Evolutionary conservation across 495 filamentous ascomycete genomes (phyloP).

Genomic region (Hypoxylon cercidicola): DNA sequence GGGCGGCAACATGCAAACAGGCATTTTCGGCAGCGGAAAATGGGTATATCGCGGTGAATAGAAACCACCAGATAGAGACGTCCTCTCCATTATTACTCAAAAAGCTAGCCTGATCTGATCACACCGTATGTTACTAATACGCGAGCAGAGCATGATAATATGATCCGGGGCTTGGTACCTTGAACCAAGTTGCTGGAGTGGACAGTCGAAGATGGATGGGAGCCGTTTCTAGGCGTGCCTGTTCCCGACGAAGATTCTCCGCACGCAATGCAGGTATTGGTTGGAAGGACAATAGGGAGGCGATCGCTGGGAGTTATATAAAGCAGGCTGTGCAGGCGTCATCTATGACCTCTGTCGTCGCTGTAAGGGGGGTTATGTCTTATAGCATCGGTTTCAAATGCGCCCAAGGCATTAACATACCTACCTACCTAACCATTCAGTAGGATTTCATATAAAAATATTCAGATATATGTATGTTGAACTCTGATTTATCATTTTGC

Average conservation of each 20-base stretch:
- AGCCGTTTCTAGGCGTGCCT: constrained; percentile 48
- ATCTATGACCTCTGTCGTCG: not conserved
- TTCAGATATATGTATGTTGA: too few relatives aligned
- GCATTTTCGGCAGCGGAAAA: constrained; percentile 33
- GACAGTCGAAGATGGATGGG: constrained; percentile 48
- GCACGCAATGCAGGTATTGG: constrained; percentile 12
- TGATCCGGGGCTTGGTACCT: constrained; percentile 26
- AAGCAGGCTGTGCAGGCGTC: not conserved
- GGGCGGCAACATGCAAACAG: constrained; percentile 19
- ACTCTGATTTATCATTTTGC: too few relatives aligned
- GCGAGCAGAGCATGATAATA: constrained; percentile 24
- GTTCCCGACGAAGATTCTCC: constrained; percentile 44
- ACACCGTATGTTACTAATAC: constrained; percentile 4
- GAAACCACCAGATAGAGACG: not conserved
- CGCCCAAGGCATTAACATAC: too few relatives aligned
- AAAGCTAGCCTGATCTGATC: too few relatives aligned
- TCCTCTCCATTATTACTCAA: too few relatives aligned
- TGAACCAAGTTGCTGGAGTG: constrained; percentile 37
- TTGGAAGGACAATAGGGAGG: not conserved
- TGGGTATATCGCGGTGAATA: constrained; percentile 37
- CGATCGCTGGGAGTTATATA: not conserved
- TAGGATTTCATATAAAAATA: too few relatives aligned
- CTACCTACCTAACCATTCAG: too few relatives aligned
- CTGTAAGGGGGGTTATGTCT: not conserved
- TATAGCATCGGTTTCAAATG: not conserved